Evolutionary conservation across 768 basidiomycete species (phyloP).

Genomic region (Psilocybe azurescens): DNA sequence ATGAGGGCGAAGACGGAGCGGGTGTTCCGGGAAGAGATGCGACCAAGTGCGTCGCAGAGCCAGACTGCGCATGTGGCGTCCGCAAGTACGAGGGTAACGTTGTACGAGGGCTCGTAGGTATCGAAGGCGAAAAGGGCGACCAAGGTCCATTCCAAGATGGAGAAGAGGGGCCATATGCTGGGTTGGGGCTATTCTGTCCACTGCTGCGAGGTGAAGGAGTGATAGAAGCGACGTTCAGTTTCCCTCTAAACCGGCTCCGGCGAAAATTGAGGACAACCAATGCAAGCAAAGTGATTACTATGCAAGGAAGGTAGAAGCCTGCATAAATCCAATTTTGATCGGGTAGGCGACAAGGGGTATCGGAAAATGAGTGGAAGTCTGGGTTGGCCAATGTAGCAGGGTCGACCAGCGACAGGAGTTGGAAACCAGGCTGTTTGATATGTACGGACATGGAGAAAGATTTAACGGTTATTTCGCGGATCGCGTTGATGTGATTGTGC

Average conservation of each 20-base stretch:
- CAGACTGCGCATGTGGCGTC: slow-evolving; percentile 38
- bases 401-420: slow-evolving; percentile 70
- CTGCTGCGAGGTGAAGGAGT: slow-evolving; percentile 35
- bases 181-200: slow-evolving; percentile 27
- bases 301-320: slow-evolving; percentile 66
- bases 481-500: slow-evolving; percentile 26
- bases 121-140: slow-evolving; percentile 44
- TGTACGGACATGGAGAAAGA: slow-evolving; percentile 82
- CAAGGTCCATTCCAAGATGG: slow-evolving; percentile 36
- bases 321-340: slow-evolving; percentile 66
- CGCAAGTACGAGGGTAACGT: slow-evolving; percentile 44
- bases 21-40: slow-evolving; percentile 49
- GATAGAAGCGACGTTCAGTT: slow-evolving; percentile 28
- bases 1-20: slow-evolving; percentile 29
- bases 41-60: slow-evolving; percentile 41
- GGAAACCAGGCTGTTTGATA: slow-evolving; percentile 81
- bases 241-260: slow-evolving; percentile 26
- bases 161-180: slow-evolving; percentile 35
- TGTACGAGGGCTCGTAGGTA: slow-evolving; percentile 43
- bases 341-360: slow-evolving; percentile 81
- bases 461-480: slow-evolving; percentile 87
- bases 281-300: slow-evolving; percentile 55
- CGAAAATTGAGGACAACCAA: slow-evolving; percentile 51
- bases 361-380: slow-evolving; percentile 52
- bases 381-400: slow-evolving; percentile 37